Evolutionary conservation across 1,139 yeast species (phyloP), one percentile per base, ranked within the genome.

Genomic region (Kodamaea sp.): DNA sequence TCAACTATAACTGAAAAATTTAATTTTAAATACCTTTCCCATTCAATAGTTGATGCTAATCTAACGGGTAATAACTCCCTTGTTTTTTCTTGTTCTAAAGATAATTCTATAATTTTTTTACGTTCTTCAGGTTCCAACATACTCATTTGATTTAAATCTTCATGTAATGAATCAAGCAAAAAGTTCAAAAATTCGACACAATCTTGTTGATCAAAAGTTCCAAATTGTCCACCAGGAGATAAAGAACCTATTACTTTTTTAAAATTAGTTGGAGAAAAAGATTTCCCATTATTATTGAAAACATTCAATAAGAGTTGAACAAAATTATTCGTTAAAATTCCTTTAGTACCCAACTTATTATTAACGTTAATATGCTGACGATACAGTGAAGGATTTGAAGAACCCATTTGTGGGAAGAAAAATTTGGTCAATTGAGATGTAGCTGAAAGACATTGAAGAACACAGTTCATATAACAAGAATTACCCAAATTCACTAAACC

Each of bases 381-480:
- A 59, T 84, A 90, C 1, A 82, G 68, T 1, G 49, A 35, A n/a
- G 35, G 31, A 27, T 38, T 36, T 8, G 35, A 20, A 10, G 45
- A 40, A 8, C 40, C 40, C 26, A 41, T 34, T 29, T 34, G 43
- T n/a, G 73, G 71, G 45, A 68, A 67, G 48, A 70, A 69, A 44
- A 66, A 76, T 41, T 49, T 64, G 22, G 65, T 67, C 36, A 65
- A 62, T 48, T 62, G 78, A 32, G 68, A 74, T 22, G 65, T 70
- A 8, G 66, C 76, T 5, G 63, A 75, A 28, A 92, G 64, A 56
- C 97, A 90, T 60, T 92, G 98, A 11, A 92, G 62, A 41, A 92
- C 76, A 53, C 96, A 86, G 60, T 92, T 92, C 82, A 92, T 84
- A 59, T 92, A 92, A 60, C 98, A 92, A 0, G 96, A 85, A 54